Conservation (phyloP, 495 filamentous ascomycete genomes). For the Aspergillus nidulans region DNA sequence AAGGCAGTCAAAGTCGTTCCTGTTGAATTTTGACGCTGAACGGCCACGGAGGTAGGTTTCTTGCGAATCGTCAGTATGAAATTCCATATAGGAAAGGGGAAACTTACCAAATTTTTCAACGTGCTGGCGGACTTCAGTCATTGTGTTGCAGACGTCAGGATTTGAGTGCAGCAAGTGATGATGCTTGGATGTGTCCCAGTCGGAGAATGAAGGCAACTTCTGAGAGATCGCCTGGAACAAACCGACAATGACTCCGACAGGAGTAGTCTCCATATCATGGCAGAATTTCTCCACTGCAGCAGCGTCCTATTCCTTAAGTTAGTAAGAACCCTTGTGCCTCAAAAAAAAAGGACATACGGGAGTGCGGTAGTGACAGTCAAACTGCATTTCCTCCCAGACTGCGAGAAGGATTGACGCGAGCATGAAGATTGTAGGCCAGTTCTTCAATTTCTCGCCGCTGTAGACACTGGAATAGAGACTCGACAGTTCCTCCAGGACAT, state of each 20-base stretch:
- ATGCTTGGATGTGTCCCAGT: conserved; percentile 88
- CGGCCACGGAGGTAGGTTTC: conserved; percentile 58
- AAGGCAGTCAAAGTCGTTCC: conserved; percentile 84
- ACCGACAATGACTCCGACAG: conserved; percentile 89
- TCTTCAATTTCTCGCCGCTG: conserved; percentile 87
- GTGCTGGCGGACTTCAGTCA: conserved; percentile 88
- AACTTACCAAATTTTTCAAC: conserved; percentile 75
- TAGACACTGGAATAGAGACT: conserved; percentile 87
- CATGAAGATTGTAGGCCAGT: conserved; percentile 97
- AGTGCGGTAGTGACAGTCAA: conserved; percentile 89
- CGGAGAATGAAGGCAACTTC: conserved; percentile 81
- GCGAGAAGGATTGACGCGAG: conserved; percentile 82
- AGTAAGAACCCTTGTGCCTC: neutral
- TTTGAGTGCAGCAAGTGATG: conserved; percentile 84
- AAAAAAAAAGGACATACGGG: conserved; percentile 39
- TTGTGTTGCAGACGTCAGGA: conserved; percentile 80
- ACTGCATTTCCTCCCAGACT: conserved; percentile 97
- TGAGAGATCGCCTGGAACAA: conserved; percentile 94
- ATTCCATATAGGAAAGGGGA: neutral
- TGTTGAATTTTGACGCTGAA: conserved; percentile 69
- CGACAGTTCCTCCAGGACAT: conserved; percentile 87
- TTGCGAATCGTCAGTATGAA: conserved; percentile 33
- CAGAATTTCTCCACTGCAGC: conserved; percentile 86
- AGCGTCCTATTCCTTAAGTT: conserved; percentile 48
- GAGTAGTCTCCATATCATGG: conserved; percentile 87